Evolutionary conservation across 176 grass and related monocot species (phyloP), one percentile per base, ranked within the genome.

Genomic region (Cenchrus americanus): DNA sequence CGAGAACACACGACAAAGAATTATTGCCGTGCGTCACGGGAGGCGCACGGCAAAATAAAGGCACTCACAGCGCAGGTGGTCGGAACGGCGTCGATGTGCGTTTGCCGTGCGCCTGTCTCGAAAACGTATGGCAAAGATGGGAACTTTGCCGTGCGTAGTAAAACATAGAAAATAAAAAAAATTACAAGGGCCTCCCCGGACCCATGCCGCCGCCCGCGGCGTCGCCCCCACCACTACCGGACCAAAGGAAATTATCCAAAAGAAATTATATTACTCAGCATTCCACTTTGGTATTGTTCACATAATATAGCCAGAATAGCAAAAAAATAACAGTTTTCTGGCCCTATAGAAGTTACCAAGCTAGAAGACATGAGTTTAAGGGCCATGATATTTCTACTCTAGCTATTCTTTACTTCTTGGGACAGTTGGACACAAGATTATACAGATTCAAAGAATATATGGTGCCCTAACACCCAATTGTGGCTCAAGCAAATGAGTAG

Each of bases 401-500:
- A 80, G 19, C 21, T 41, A 69, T 5, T 21, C 34, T 42, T 21
- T 24, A 52, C 64, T 40, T 23, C 11, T 68, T 22, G 52, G 3
- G 8, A 51, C 19, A 37, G 30, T 24, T 55, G 3, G 48, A 67
- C 67, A 10, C 77, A 67, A 54, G 17, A 80, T 53, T 27, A 53
- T 37, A 40, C 11, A 67, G 12, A 41, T 23, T 67, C 12, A 37
- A 66, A 14, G 64, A 61, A 23, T 26, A 77, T 62, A 14, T 62
- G n/a, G 61, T 78, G 5, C n/a, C 26, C 49, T 54, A 40, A 75
- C 27, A 55, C 49, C 49, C 75, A 67, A 76, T 75, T 92, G 89
- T 24, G 64, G 12, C 81, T 89, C 79, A 86, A 96, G 88, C 86
- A 91, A 91, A 66, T 94, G 87, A 83, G 93, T 90, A 85, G 96